Percentiles rank a stretch among this genome's conserved stretches.
phyloP scores from a whole-genome alignment of 192 early-diverging fungal genomes.

The Entomortierella lignicola region DNA sequence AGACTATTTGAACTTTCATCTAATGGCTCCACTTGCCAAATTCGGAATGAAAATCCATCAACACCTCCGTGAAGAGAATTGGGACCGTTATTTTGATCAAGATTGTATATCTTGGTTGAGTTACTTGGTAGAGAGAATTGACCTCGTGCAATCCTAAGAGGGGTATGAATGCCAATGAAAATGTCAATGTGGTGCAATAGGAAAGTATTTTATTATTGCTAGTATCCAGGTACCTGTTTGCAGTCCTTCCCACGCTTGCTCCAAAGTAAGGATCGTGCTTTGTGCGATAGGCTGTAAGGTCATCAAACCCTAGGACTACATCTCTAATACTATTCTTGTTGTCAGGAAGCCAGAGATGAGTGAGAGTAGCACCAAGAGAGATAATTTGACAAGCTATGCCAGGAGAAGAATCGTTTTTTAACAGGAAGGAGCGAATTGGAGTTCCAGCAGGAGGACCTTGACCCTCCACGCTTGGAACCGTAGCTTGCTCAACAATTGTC shows the following conservation, averaged over 20 bases:
- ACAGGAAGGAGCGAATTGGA: slow-evolving; percentile 36
- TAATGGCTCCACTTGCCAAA: slow-evolving; percentile 60
- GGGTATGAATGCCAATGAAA: slow-evolving; percentile 1
- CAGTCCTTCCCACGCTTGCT: slow-evolving; percentile 78
- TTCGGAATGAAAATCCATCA: slow-evolving; percentile 76
- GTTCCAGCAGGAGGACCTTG: slow-evolving; percentile 37
- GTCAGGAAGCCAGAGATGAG: slow-evolving; percentile 72
- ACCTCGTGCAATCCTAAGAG: slow-evolving; percentile 67
- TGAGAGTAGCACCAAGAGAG: slow-evolving; percentile 77
- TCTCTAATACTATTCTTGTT: slow-evolving; percentile 58
- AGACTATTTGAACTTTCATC: slow-evolving; percentile 43
- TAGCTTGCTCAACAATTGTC: slow-evolving; percentile 23
- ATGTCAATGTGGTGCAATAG: neutral
- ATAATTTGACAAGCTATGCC: slow-evolving; percentile 58
- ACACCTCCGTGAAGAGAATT: slow-evolving; percentile 87
- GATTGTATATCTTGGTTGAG: slow-evolving; percentile 47
- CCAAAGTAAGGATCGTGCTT: slow-evolving; percentile 81
- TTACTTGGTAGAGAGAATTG: slow-evolving; percentile 71
- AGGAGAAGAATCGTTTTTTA: slow-evolving; percentile 35
- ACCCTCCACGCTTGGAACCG: slow-evolving; percentile 23
- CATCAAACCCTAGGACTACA: slow-evolving; percentile 81
- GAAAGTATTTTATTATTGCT: neutral
- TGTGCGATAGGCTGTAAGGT: slow-evolving; percentile 56
- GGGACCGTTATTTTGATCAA: slow-evolving; percentile 77
- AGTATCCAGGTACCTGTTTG: slow-evolving; percentile 64